These are phyloP conservation scores for Fusarium pseudograminearum DNA, from an alignment of 2,329 filamentous ascomycete species.

Conservation along the genomic window DNA sequence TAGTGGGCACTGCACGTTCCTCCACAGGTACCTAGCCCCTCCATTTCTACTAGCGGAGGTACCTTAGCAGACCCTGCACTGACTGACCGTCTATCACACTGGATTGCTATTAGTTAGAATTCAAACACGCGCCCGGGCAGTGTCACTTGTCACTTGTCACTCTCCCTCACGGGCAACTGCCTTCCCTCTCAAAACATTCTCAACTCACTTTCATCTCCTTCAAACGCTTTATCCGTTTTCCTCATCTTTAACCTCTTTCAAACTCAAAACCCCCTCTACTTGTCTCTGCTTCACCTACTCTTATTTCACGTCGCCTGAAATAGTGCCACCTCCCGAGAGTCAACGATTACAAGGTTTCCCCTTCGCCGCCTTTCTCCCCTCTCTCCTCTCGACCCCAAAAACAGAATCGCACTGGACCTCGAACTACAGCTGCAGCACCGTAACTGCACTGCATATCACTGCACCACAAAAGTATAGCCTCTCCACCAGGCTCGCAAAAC, in stretches of 20 bases:
- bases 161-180: slow-evolving; percentile 8
- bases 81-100: slow-evolving; percentile 26
- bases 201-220: slow-evolving; percentile 20
- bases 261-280: neutral
- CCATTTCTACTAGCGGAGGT: slow-evolving; percentile 34
- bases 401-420: slow-evolving; percentile 7
- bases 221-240: slow-evolving; percentile 25
- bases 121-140: slow-evolving; percentile 30
- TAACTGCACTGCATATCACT: neutral
- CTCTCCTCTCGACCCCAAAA: slow-evolving; percentile 8
- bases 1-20: slow-evolving; percentile 31
- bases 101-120: neutral
- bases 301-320: neutral
- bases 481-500: slow-evolving; percentile 7
- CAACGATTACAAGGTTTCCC: slow-evolving; percentile 7
- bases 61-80: slow-evolving; percentile 13
- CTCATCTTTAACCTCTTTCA: slow-evolving; percentile 20
- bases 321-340: slow-evolving; percentile 7
- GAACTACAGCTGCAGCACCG: slow-evolving; percentile 19
- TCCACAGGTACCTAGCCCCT: slow-evolving; percentile 4
- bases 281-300: slow-evolving; percentile 7
- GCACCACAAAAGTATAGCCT: slow-evolving; percentile 11
- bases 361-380: slow-evolving; percentile 4
- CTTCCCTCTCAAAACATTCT: slow-evolving; percentile 18
- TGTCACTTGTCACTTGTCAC: slow-evolving; percentile 37